These are phyloP conservation scores for Penicillium bialowiezense DNA, from an alignment of 495 filamentous ascomycete genomes.

Conservation along the genomic window DNA sequence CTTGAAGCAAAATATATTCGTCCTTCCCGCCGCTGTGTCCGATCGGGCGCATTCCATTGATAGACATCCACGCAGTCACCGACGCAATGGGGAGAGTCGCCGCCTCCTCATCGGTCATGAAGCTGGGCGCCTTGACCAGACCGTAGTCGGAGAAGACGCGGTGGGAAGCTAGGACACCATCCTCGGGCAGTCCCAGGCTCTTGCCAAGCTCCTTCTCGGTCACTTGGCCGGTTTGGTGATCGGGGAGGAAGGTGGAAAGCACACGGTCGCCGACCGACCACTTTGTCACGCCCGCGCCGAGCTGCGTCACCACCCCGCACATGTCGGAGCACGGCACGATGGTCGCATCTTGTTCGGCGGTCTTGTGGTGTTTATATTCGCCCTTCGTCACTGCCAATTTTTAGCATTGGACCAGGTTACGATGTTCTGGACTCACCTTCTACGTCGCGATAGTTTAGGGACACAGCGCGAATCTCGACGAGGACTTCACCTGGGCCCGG, in stretches of 20 bases:
- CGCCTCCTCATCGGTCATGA: slow-evolving; percentile 61
- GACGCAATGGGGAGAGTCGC: slow-evolving; percentile 67
- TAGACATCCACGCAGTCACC: slow-evolving; percentile 77
- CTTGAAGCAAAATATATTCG: slow-evolving; percentile 69
- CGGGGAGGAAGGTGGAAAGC: slow-evolving; percentile 72
- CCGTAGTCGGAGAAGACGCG: slow-evolving; percentile 64
- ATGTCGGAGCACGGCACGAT: slow-evolving; percentile 74
- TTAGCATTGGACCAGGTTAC: too few species aligned
- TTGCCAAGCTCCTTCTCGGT: slow-evolving; percentile 39
- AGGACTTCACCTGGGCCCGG: slow-evolving; percentile 51
- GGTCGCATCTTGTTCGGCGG: slow-evolving; percentile 37
- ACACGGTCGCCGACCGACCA: slow-evolving; percentile 71
- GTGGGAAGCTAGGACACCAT: slow-evolving; percentile 69
- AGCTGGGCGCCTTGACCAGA: slow-evolving; percentile 60
- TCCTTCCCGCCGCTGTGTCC: slow-evolving; percentile 59
- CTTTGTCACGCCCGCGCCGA: slow-evolving; percentile 60
- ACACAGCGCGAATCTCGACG: slow-evolving; percentile 52
- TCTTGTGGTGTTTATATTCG: slow-evolving; percentile 54
- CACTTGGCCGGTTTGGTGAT: slow-evolving; percentile 62
- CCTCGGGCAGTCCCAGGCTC: slow-evolving; percentile 62
- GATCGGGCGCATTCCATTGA: slow-evolving; percentile 62
- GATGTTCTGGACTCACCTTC: slow-evolving; percentile 56
- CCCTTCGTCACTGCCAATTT: slow-evolving; percentile 46
- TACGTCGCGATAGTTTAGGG: slow-evolving; percentile 59
- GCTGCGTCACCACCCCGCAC: slow-evolving; percentile 64